phyloP scores from a whole-genome alignment of 1,284 basidiomycete species.

The Marasmius oreades region DNA sequence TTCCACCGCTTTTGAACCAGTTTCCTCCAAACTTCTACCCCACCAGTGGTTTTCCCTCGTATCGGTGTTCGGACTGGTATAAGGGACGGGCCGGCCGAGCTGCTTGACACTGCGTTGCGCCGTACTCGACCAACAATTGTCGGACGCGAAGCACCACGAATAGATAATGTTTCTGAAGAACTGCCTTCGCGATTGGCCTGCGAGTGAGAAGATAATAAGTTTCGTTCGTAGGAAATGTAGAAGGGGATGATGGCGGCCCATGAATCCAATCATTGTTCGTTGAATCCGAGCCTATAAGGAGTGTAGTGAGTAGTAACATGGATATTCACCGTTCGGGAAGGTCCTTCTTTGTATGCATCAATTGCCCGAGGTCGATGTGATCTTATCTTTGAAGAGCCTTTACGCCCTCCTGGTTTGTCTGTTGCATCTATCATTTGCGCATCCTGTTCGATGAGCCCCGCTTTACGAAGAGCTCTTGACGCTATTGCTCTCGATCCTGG shows the following conservation, averaged over 20 bases:
- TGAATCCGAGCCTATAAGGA: slow-evolving; percentile 29
- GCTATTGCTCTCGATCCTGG: slow-evolving; percentile 56
- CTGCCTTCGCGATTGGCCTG: slow-evolving; percentile 28
- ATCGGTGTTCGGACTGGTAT: slow-evolving; percentile 22
- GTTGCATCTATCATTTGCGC: slow-evolving; percentile 65
- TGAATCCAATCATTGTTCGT: slow-evolving; percentile 26
- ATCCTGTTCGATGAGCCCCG: slow-evolving; percentile 72
- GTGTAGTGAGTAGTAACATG: slow-evolving; percentile 28
- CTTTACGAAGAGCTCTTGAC: slow-evolving; percentile 55
- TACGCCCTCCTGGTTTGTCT: slow-evolving; percentile 67
- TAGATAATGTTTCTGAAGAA: slow-evolving; percentile 45
- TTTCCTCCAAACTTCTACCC: slow-evolving; percentile 63
- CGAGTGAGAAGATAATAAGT: slow-evolving; percentile 19
- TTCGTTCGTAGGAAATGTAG: slow-evolving; percentile 19
- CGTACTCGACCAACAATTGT: slow-evolving; percentile 48
- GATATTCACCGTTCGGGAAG: slow-evolving; percentile 64
- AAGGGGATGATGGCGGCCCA: slow-evolving; percentile 31
- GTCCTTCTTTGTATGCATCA: slow-evolving; percentile 53
- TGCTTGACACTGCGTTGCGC: slow-evolving; percentile 46
- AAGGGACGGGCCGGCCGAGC: slow-evolving; percentile 11
- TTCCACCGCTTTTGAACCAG: slow-evolving; percentile 71
- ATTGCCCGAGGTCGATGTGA: slow-evolving; percentile 55
- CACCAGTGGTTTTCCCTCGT: slow-evolving; percentile 28
- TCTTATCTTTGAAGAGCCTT: slow-evolving; percentile 55
- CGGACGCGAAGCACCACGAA: slow-evolving; percentile 51